A percentile compares a stretch with the other conserved stretches of the same genome.
Evolutionary conservation across 305 asterid genomes (phyloP).

Genomic region (Fraxinus nigra): DNA sequence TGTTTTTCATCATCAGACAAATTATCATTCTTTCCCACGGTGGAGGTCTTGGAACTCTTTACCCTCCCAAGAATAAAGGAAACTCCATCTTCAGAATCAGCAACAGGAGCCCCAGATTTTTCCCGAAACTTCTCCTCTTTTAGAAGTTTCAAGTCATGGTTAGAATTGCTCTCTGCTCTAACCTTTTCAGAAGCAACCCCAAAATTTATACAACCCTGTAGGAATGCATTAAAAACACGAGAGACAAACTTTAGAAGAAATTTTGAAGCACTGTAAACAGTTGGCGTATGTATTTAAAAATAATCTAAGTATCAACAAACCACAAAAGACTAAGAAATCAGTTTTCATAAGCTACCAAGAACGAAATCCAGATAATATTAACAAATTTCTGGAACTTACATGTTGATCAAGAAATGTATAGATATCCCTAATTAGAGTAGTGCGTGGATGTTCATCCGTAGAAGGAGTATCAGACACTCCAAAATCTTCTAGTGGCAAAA

Average conservation of each 20-base stretch:
- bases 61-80: conserved; percentile 58
- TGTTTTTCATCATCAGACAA: conserved; percentile 40
- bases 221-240: conserved; percentile 21
- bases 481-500: conserved; percentile 73
- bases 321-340: conserved; percentile 8
- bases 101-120: conserved; percentile 38
- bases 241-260: conserved; percentile 14
- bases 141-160: conserved; percentile 52
- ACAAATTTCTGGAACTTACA: conserved; percentile 54
- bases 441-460: conserved; percentile 53
- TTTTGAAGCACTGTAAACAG: conserved; percentile 9
- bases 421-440: conserved; percentile 69
- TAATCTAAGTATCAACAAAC: conserved; percentile 22
- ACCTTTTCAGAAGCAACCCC: conserved; percentile 79
- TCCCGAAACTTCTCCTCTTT: conserved; percentile 54
- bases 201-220: conserved; percentile 89
- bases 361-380: not conserved
- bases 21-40: conserved; percentile 38
- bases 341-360: conserved; percentile 17
- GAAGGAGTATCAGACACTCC: conserved; percentile 58
- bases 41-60: conserved; percentile 41
- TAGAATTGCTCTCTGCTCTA: conserved; percentile 45
- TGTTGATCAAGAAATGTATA: conserved; percentile 84
- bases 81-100: conserved; percentile 73
- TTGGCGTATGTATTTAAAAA: not conserved